Evolutionary conservation across 129 eudicot genomes (phyloP).

Genomic region (Tagetes patula): DNA sequence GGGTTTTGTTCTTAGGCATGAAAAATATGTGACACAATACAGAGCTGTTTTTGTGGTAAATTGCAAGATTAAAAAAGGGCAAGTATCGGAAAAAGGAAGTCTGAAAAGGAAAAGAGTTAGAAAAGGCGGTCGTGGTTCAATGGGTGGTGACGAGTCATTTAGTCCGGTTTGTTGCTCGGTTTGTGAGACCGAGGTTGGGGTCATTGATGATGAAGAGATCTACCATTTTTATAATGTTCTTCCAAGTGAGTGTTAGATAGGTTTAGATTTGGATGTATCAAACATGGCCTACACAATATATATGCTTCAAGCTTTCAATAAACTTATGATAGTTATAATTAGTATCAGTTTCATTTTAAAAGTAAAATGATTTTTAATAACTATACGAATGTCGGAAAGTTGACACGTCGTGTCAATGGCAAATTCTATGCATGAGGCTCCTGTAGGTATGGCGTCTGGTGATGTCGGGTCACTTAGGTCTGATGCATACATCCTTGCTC

Average conservation of each 20-base stretch:
- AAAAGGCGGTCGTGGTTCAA: constrained; percentile 26
- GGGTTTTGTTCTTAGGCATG: constrained; percentile 67
- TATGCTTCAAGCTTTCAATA: background rate
- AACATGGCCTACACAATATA: background rate
- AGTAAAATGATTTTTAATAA: too few species aligned
- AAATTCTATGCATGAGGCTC: too few species aligned
- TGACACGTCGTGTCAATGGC: too few species aligned
- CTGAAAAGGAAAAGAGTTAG: constrained; percentile 60
- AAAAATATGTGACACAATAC: constrained; percentile 84
- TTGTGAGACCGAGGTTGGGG: constrained; percentile 88
- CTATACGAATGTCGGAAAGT: too few species aligned
- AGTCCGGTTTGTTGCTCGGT: constrained; percentile 72
- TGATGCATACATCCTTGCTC: too few species aligned
- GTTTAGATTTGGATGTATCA: constrained; percentile 2
- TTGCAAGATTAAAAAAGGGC: constrained; percentile 58
- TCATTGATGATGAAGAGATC: constrained; percentile 78
- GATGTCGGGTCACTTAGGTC: too few species aligned
- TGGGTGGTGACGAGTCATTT: constrained; percentile 30
- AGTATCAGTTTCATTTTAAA: too few species aligned
- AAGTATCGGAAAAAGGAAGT: constrained; percentile 50
- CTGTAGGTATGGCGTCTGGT: too few species aligned
- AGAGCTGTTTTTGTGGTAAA: constrained; percentile 86
- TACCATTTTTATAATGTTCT: constrained; percentile 85
- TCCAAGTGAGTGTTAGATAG: constrained; percentile 74
- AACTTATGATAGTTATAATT: background rate